These are phyloP conservation scores for Pseudopithomyces maydicus DNA, from an alignment of 2,329 filamentous ascomycete species.

Conservation along the genomic window DNA sequence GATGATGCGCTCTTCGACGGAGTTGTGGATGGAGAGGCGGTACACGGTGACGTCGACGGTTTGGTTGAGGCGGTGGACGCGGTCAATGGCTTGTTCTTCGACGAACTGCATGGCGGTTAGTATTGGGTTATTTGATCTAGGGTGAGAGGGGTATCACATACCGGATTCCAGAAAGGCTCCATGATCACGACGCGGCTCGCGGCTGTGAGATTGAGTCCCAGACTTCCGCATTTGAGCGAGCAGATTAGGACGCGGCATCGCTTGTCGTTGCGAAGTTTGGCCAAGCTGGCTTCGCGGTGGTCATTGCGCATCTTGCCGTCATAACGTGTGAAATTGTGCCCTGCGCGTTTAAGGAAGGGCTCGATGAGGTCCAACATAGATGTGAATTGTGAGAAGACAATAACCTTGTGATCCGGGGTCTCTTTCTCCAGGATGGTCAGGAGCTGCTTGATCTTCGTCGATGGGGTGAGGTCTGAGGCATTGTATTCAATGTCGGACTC, in stretches of 20 bases:
- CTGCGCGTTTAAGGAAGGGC: conserved; percentile 78
- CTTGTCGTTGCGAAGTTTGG: conserved; percentile 74
- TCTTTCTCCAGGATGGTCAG: conserved; percentile 81
- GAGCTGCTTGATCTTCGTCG: conserved; percentile 90
- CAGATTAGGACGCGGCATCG: conserved; percentile 84
- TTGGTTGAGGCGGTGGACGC: conserved; percentile 97
- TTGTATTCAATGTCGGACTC: conserved; percentile 46
- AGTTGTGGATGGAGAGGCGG: conserved; percentile 84
- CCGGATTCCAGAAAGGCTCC: conserved; percentile 98
- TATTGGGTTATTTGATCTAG: background rate
- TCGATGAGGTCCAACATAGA: conserved; percentile 97
- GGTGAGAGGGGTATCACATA: conserved; percentile 49
- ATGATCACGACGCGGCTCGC: conserved; percentile 92
- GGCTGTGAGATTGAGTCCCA: conserved; percentile 93
- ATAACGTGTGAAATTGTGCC: conserved; percentile 84
- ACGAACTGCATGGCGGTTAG: conserved; percentile 68
- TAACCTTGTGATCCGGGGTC: conserved; percentile 85
- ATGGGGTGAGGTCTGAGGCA: conserved; percentile 63
- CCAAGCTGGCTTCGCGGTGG: conserved; percentile 82
- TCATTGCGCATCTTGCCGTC: conserved; percentile 96
- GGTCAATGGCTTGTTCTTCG: conserved; percentile 98
- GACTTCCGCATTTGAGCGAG: conserved; percentile 88
- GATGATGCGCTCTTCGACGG: conserved; percentile 93
- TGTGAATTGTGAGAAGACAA: conserved; percentile 98
- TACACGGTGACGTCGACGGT: conserved; percentile 94